Evolutionary conservation across 129 eudicot species (phyloP), one percentile per base, ranked within the genome.

Genomic region (Chrysanthemum seticuspe): DNA sequence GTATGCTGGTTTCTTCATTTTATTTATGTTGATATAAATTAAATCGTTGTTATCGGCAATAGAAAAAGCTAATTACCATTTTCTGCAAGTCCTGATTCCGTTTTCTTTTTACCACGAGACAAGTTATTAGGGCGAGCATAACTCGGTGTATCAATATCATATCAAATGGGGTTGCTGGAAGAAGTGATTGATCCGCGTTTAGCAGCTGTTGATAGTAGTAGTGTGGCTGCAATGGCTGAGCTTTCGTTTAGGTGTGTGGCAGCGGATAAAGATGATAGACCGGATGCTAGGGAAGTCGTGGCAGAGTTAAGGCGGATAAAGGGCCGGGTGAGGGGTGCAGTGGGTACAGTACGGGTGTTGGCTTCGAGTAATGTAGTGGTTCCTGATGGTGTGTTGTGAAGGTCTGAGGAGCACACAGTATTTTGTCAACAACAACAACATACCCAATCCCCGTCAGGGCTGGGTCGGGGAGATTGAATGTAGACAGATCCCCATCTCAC

Each of bases 241-340:
- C 77, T 94, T 55, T 93, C 97, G 6, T 94, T 94, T 70, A 80
- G 89, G 78, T 94, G 99, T 67, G 96, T 94, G 19, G 97, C 99
- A 60, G 92, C 81, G 3, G 97, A 94, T 74, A 90, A 91, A 84
- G 99, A 94, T 18, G 99, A 94, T 62, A 40, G 99, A 78, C 99
- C 99, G 55, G 89, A 94, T 78, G 89, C 96, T 0, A 76, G 76
- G 71, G 99, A 90, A 55, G 91, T 90, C 74, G 97, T 81, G 89
- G 91, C 81, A 65, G 99, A 88, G 89, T 62, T 94, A 69, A 50
- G 86, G 82, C 40, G 96, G 85, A 90, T 94, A 29, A 84, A 81
- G 76, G 81, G 87, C 10, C 75, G 89, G n/a, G 96, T 47, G 92
- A 67, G 54, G 8, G 75, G 80, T 12, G 54, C 48, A 65, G 82